Evolutionary conservation across 2,329 filamentous ascomycete species (phyloP), one percentile per base, ranked within the genome.

Genomic region (Fusarium sp.): DNA sequence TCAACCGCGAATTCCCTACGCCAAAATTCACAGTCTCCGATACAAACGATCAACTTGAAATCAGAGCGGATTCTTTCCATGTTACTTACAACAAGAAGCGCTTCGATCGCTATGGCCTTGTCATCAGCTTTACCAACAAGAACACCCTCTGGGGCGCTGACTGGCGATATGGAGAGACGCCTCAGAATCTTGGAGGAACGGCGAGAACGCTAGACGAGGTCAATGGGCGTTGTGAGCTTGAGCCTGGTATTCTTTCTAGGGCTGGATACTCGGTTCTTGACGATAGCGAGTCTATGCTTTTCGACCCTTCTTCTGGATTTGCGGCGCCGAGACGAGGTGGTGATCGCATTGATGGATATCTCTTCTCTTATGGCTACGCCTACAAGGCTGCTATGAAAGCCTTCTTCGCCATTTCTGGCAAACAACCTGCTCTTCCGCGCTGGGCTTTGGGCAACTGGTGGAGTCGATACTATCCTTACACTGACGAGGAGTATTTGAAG

Each of bases 371-470:
- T 69, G 88, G 87, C 3, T 83, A 82, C 61, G 85, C 89, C 67
- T 90, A 86, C 71, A 80, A 81, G 53, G 84, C 78, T 6, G 87
- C 87, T 18, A 82, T 90, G 55, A 82, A 82, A 59, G 83, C 84
- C 0, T 84, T 87, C 38, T 89, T 88, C 73, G 79, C 81, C 2
- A 76, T 90, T 15, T 88, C 87, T 3, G 88, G 88, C 5, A 80
- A 79, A 22, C 86, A 88, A 68, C 87, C 88, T 5, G 61, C 84
- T 12, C 75, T 90, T 1, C 88, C 88, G 0, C 81, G 88, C 16
- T 90, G 85, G 81, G 82, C 86, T 0, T 78, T 91, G 40, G 88
- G 88, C 0, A 91, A 90, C 68, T 91, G 89, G 88, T 91, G 88
- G 88, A 88, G 85, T 48, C 81, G 89, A 10, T 91, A 90, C 75